phyloP scores from a whole-genome alignment of 176 grass and related monocot species.

The Hyparrhenia diplandra region DNA sequence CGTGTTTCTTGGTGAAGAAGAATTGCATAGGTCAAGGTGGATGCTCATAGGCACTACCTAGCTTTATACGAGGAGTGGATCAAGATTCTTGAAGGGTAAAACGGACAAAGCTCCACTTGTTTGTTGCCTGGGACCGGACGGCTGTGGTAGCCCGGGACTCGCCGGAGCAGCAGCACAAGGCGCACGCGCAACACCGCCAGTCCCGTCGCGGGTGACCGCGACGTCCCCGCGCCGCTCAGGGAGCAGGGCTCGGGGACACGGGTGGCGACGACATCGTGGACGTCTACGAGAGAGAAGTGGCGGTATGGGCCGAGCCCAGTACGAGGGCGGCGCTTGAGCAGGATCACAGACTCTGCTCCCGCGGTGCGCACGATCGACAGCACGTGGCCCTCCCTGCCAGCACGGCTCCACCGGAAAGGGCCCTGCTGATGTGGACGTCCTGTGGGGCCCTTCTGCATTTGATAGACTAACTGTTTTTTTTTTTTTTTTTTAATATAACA shows the following conservation, averaged over 20 bases:
- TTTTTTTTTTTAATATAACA: no score
- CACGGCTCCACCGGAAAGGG: neutral
- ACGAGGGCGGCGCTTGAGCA: neutral
- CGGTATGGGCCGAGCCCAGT: neutral
- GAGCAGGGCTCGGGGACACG: no score
- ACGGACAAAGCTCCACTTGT: neutral
- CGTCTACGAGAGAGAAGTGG: neutral
- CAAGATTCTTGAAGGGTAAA: neutral
- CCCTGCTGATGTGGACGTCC: neutral
- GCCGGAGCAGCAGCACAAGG: neutral
- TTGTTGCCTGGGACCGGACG: neutral
- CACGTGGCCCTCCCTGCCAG: neutral
- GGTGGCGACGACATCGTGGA: neutral
- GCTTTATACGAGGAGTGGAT: neutral
- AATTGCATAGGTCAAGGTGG: neutral
- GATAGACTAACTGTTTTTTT: no score
- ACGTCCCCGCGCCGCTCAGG: neutral
- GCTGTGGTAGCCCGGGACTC: neutral
- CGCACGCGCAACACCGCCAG: neutral
- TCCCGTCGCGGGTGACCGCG: neutral
- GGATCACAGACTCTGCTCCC: no score
- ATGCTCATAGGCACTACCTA: neutral
- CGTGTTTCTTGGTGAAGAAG: slow-evolving; percentile 12
- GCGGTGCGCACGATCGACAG: neutral
- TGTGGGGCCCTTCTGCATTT: neutral